Base-by-base conservation (phyloP, 345 rosid genomes). In the Jatropha curcas region DNA sequence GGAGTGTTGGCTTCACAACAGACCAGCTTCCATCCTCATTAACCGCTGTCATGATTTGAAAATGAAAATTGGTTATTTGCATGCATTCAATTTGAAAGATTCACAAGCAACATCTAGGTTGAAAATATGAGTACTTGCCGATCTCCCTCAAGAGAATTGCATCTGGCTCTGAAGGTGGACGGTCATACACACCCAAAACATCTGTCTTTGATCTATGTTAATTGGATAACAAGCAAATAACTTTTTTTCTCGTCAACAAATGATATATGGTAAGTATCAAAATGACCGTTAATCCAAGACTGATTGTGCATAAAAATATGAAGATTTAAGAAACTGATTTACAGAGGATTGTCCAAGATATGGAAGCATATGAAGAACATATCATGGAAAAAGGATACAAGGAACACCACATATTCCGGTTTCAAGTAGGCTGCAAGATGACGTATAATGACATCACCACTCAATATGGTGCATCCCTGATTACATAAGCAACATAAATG, bases 401-500 rank as follows among this genome's bases (percentile, higher is more conserved):
- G 98, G 68, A 94, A 94, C 65, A 94, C 93, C 24, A 92, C 97
- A 67, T 87, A 92, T 79, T 86, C 87, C 4, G 97, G 97, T 77
- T 84, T 88, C 86, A 88, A 73, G 63, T 87, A 77, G 34, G 84
- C 90, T 70, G 97, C 97, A 70, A 94, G 90, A 76, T 89, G 90
- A 31, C 95, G 90, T 71, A 88, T 92, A 72, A 94, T 92, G 60
- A 94, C 97, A 80, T 94, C 97, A 74, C 97, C 98, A 35, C 97
- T 92, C 84, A 92, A 76, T 79, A 90, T 92, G 78, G 98, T 90
- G 87, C 97, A 92, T 46, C 93, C 98, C 97, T 94, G 85, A 61
- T 64, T 63, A 67, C 35, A 67, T 9, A 43, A 20, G 64, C 52
- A 59, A 71, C 27, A 20, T 13, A 76, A 52, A 30, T 67, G 31